Conservation (phyloP, 148 eudicot genomes). For the Fagopyrum homotropicum region DNA sequence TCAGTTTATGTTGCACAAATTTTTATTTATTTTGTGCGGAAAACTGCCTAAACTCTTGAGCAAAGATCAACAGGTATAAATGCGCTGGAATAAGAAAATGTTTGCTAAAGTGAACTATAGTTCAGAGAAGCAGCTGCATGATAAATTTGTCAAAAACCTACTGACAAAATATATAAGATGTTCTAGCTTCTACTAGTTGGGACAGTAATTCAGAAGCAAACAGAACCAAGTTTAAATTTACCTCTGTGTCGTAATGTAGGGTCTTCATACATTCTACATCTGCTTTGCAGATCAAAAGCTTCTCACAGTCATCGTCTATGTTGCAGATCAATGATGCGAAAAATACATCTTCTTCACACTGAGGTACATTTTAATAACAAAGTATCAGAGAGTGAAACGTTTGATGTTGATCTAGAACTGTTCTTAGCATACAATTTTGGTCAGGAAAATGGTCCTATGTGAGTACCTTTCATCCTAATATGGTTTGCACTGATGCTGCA, state of each 20-base stretch:
- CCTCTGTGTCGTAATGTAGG: conserved; percentile 87
- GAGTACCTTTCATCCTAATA: background rate
- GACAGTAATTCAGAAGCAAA: conserved; percentile 9
- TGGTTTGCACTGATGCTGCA: background rate
- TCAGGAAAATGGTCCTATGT: background rate
- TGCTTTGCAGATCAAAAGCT: conserved; percentile 84
- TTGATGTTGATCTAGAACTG: background rate
- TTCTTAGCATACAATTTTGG: background rate
- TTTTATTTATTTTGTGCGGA: background rate
- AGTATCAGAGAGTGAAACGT: background rate
- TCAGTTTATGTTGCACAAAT: background rate
- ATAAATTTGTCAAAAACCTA: background rate
- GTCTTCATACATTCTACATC: conserved; percentile 85
- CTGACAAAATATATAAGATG: background rate
- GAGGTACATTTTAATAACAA: conserved; percentile 10
- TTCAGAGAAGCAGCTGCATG: background rate
- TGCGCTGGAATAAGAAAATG: background rate
- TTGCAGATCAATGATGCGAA: conserved; percentile 93
- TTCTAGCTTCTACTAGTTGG: conserved; percentile 3
- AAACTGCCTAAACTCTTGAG: background rate
- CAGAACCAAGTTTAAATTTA: conserved; percentile 20
- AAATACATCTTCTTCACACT: conserved; percentile 76
- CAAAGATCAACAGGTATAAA: background rate
- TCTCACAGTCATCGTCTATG: conserved; percentile 75
- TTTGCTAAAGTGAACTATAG: background rate